Percentiles rank a stretch among this genome's conserved stretches.
Conservation (phyloP, 2,329 filamentous ascomycete species). For the Penicillium decumbens region DNA sequence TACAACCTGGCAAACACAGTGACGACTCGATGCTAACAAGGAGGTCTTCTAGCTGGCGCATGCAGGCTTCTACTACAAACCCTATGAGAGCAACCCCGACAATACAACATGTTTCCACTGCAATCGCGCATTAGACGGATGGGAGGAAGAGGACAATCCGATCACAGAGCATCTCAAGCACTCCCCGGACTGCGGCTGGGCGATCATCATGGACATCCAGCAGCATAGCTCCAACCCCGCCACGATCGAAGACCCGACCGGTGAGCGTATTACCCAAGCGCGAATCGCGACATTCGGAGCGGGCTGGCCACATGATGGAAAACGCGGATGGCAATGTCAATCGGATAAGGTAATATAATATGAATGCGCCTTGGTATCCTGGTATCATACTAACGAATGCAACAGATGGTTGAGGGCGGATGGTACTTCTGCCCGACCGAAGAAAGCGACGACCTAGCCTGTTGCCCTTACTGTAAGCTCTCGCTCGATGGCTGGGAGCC, state of each 20-base stretch:
- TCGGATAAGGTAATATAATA: constrained; percentile 69
- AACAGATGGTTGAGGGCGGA: constrained; percentile 77
- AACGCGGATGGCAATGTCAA: constrained; percentile 85
- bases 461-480: constrained; percentile 84
- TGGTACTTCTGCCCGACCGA: constrained; percentile 88
- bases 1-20: constrained; percentile 5
- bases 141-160: constrained; percentile 83
- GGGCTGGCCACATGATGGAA: constrained; percentile 83
- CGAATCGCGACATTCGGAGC: constrained; percentile 77
- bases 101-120: constrained; percentile 90
- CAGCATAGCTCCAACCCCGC: constrained; percentile 43
- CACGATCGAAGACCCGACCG: constrained; percentile 66
- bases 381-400: constrained; percentile 11
- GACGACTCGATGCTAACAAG: not conserved
- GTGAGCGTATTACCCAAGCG: constrained; percentile 67
- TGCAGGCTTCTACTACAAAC: constrained; percentile 87
- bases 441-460: constrained; percentile 83
- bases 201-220: constrained; percentile 63
- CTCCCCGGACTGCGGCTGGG: constrained; percentile 80
- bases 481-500: constrained; percentile 93
- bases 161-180: constrained; percentile 81
- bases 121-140: constrained; percentile 77
- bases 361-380: not conserved
- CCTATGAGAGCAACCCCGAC: constrained; percentile 69
- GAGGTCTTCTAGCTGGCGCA: constrained; percentile 63